Evolutionary conservation across 139 green algal species (phyloP).

Genomic region (Mychonastes homosphaera): DNA sequence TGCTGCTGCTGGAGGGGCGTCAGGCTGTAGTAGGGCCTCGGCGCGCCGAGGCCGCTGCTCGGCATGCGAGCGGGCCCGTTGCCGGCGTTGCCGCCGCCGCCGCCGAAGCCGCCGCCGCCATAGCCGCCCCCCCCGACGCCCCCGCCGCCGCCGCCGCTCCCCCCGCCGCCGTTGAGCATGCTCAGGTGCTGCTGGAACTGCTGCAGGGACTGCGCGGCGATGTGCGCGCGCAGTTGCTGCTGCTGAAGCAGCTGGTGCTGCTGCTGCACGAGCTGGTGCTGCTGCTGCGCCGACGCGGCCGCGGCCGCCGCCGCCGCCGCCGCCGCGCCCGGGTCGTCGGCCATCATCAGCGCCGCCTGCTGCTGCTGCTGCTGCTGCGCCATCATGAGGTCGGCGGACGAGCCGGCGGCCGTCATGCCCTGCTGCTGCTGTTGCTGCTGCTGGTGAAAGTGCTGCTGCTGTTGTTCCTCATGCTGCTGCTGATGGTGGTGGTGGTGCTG

Average conservation of each 20-base stretch:
- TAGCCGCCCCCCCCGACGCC: too few species aligned
- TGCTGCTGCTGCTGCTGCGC: conserved; percentile 1
- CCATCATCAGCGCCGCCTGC: background rate
- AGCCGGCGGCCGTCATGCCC: background rate
- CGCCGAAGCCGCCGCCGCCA: too few species aligned
- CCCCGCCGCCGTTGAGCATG: too few species aligned
- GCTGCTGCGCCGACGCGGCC: background rate
- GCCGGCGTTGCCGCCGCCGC: background rate
- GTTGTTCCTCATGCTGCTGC: background rate
- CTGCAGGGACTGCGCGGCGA: background rate
- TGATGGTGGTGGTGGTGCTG: background rate
- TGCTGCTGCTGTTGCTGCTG: conserved; percentile 1
- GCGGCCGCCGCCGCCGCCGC: background rate
- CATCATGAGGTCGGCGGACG: background rate
- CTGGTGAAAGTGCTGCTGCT: background rate
- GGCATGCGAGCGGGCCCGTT: background rate
- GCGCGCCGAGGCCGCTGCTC: background rate
- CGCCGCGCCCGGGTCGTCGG: background rate
- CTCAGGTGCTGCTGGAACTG: too few species aligned
- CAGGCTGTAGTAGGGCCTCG: background rate
- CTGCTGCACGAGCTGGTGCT: background rate
- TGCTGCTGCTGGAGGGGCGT: too few species aligned
- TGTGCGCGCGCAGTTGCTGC: background rate
- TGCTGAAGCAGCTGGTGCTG: background rate
- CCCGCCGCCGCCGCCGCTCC: too few species aligned